Base-by-base conservation (phyloP, 2,329 filamentous ascomycete genomes). In the Pezicula neosporulosa region DNA sequence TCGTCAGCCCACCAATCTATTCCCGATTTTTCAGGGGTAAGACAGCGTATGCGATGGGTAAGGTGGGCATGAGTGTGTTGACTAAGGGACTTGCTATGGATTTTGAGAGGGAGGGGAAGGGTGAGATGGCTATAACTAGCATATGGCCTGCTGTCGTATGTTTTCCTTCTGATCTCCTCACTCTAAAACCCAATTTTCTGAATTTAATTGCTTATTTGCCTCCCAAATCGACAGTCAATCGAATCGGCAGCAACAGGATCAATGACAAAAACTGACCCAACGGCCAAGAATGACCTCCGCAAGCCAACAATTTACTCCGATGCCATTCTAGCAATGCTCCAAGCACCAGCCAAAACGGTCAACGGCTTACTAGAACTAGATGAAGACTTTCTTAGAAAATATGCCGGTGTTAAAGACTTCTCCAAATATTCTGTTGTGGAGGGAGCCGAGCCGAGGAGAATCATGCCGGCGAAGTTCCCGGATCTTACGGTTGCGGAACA, bases 51-150 rank as follows among this genome's bases (percentile, higher is more conserved):
- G 89, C 90, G 2, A 77, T 83, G 70, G 83, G 84, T 2, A 94
- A 94, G 65, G 79, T 93, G 3, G 88, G 77, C 42, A 95, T 95
- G 90, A 87, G 82, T 61, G 87, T 93, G 3, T 66, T 95, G 42
- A 90, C 87, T 0, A 89, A 90, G 65, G 90, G 90, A 0, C 72
- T 95, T 13, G 89, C 87, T 0, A 90, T 94, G 86, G 90, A 95
- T 61, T 89, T 88, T 64, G 72, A 81, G 57, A 73, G 90, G 15
- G 58, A 63, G 30, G 83, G 79, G 0, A 77, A 80, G 59, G 70
- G 63, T 0, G 73, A 81, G 6, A 90, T 93, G 87, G 86, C 87
- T 10, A 84, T 94, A 50, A 90, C 86, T 0, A 89, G 86, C 58
- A 79, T 95, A 5, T 96, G 90, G 90, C 90, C 90, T 10, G 89